Evolutionary conservation across 768 basidiomycete genomes (phyloP).

Genomic region (Leccinum incarnatum): DNA sequence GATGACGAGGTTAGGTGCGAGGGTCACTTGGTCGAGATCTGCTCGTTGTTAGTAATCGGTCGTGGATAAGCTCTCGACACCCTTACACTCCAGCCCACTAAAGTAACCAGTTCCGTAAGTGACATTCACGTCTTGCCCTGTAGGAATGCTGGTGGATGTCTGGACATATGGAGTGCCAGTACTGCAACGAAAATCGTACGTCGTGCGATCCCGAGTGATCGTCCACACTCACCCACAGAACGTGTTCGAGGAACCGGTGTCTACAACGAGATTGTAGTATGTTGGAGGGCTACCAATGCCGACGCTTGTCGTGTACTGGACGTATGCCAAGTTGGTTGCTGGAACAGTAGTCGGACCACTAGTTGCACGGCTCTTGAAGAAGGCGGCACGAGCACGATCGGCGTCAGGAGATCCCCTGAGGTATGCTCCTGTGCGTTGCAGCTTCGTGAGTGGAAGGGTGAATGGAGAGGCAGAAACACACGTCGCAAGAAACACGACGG

Average conservation of each 20-base stretch:
- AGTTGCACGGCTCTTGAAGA: constrained; percentile 3
- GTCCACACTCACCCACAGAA: constrained; percentile 20
- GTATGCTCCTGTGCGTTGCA: constrained; percentile 11
- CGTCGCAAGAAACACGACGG: constrained; percentile 5
- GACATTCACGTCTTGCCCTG: constrained; percentile 18
- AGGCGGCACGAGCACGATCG: constrained; percentile 15
- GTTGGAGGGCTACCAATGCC: constrained; percentile 29
- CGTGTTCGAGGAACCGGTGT: constrained; percentile 34
- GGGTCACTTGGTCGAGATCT: constrained; percentile 28
- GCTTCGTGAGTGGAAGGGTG: constrained; percentile 12
- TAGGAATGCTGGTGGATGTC: constrained; percentile 26
- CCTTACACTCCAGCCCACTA: constrained; percentile 36
- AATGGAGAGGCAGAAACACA: constrained; percentile 6
- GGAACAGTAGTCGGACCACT: constrained; percentile 15
- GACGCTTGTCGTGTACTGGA: constrained; percentile 21
- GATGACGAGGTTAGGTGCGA: constrained; percentile 27
- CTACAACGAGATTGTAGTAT: constrained; percentile 29
- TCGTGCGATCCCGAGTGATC: neutral
- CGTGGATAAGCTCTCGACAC: neutral
- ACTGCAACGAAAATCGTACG: constrained; percentile 6
- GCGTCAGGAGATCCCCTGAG: constrained; percentile 19
- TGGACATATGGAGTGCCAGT: constrained; percentile 18
- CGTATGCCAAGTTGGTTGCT: constrained; percentile 12
- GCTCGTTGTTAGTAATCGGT: neutral
- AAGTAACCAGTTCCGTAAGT: constrained; percentile 17